Conservation (phyloP, 768 basidiomycete genomes). For the Tricholoma furcatifolium region DNA sequence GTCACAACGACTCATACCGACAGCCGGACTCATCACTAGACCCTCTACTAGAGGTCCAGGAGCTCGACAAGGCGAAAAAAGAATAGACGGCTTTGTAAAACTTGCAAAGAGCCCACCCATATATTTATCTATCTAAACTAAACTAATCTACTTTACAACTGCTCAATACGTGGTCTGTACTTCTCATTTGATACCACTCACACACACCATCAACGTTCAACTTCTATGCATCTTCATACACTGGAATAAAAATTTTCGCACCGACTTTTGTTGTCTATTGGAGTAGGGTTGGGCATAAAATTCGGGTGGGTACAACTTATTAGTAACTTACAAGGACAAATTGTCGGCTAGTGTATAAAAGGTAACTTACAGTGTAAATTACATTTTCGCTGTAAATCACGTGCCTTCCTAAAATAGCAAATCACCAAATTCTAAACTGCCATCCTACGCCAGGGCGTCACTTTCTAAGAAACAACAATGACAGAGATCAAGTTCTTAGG, state of each 20-base stretch:
- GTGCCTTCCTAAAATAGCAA: no score
- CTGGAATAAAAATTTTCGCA: background rate
- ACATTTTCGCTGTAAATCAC: no score
- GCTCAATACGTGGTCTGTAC: constrained; percentile 7
- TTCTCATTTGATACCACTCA: constrained; percentile 6
- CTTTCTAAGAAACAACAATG: no score
- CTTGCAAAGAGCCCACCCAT: background rate
- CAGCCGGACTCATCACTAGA: constrained; percentile 83
- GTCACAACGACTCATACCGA: constrained; percentile 80
- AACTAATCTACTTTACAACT: constrained; percentile 7
- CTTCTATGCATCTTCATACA: background rate
- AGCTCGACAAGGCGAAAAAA: constrained; percentile 21
- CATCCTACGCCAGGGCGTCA: no score
- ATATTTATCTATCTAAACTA: constrained; percentile 10
- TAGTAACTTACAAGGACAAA: no score
- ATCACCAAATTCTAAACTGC: no score
- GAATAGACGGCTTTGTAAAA: constrained; percentile 12
- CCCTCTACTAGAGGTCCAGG: constrained; percentile 71
- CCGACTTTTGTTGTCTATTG: no score
- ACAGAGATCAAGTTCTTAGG: no score
- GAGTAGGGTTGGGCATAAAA: no score
- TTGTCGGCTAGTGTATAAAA: no score
- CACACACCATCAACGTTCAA: background rate
- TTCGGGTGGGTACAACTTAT: no score
- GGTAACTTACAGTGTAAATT: no score